These are phyloP conservation scores for Penstemon barbatus DNA, from an alignment of 257 asterid species.

Conservation along the genomic window DNA sequence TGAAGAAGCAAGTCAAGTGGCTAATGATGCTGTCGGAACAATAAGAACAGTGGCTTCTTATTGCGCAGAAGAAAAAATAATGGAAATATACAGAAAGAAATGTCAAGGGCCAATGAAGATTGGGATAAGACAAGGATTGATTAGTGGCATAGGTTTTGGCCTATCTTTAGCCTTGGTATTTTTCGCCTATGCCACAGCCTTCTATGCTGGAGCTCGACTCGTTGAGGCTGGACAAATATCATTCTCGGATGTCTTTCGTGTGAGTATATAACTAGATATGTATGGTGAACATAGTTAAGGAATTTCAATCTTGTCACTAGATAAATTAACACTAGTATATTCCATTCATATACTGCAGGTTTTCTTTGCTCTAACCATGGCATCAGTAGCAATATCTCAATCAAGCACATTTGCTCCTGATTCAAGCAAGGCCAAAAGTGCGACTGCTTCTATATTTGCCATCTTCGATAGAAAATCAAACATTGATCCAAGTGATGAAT, in stretches of 20 bases:
- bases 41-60: slow-evolving; percentile 72
- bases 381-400: slow-evolving; percentile 54
- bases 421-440: slow-evolving; percentile 56
- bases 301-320: background rate
- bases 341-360: slow-evolving; percentile 36
- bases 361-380: slow-evolving; percentile 56
- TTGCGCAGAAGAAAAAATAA: slow-evolving; percentile 60
- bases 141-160: slow-evolving; percentile 60
- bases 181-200: slow-evolving; percentile 49
- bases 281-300: background rate
- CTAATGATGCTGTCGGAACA: slow-evolving; percentile 66
- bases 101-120: slow-evolving; percentile 52
- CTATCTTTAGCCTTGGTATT: slow-evolving; percentile 44
- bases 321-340: background rate
- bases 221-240: slow-evolving; percentile 48
- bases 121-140: slow-evolving; percentile 47
- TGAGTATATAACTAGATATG: slow-evolving; percentile 24
- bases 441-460: slow-evolving; percentile 54
- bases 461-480: slow-evolving; percentile 56
- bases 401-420: slow-evolving; percentile 64
- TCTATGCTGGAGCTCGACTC: slow-evolving; percentile 64
- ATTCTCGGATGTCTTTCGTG: slow-evolving; percentile 48
- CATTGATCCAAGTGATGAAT: slow-evolving; percentile 58
- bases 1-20: slow-evolving; percentile 73
- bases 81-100: slow-evolving; percentile 52